Evolutionary conservation across 2,329 filamentous ascomycete species (phyloP), one percentile per base, ranked within the genome.

Genomic region (Aureobasidium sp.): DNA sequence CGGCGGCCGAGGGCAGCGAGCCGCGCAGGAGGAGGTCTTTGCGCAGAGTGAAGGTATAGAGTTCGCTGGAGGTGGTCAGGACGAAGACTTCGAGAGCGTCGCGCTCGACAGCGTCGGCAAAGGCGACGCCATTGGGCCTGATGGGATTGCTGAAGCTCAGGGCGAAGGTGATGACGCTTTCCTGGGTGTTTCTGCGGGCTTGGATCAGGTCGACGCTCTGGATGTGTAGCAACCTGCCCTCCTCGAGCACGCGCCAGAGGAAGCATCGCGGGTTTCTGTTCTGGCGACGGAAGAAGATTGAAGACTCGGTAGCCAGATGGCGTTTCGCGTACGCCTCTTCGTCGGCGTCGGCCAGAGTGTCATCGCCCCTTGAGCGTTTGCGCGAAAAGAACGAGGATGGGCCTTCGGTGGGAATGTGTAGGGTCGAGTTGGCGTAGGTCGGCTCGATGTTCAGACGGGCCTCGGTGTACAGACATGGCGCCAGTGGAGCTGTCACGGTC

Each of bases 201-300:
- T 91, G 71, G 23, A 84, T 87, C 65, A 96, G 76, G 74, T 99
- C 94, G 62, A 89, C 84, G 42, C 85, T 86, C 69, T 90, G 88
- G 54, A 99, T 80, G 74, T 94, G 93, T 67, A 99, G 79, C 64
- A 90, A 79, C 66, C 83, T 88, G 69, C 85, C 84, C 68, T 90
- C 85, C 69, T 95, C 88, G 63, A 96, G 76, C 40, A 97, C 81
- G 67, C 93, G 84, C 94, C 94, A 99, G 50, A 96, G 81, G 70
- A 97, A 95, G 73, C 84, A 90, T 70, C 89, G 86, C 40, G 94
- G 94, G 64, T 87, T 86, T 64, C 82, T 79, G 69, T 88, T 84
- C 72, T 87, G 83, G 72, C 83, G 83, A 60, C 94, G 85, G 74
- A 95, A 91, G 77, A 90, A 96, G 60, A 97, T 81, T 2, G 90